phyloP scores from a whole-genome alignment of 352 stramenopile genomes.

The Phytophthora megakarya region DNA sequence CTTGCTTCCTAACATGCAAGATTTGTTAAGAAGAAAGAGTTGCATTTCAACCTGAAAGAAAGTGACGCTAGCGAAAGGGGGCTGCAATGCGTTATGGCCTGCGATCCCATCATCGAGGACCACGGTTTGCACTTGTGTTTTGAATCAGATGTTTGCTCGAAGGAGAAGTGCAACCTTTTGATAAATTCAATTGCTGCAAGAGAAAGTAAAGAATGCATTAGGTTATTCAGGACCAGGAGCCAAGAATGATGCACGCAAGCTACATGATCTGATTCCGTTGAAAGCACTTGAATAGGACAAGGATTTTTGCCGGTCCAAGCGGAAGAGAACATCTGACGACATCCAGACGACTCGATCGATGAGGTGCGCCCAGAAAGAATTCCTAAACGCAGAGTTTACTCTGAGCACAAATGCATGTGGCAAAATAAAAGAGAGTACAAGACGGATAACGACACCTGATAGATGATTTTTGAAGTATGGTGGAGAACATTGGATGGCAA shows the following conservation, averaged over 20 bases:
- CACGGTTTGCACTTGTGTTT: constrained; percentile 14
- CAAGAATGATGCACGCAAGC: constrained; percentile 1
- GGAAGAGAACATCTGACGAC: background rate
- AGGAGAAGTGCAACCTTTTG: constrained; percentile 14
- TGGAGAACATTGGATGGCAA: background rate
- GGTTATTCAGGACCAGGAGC: background rate
- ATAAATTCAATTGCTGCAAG: constrained; percentile 5
- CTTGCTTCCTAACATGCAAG: constrained; percentile 16
- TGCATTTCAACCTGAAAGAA: constrained; percentile 20
- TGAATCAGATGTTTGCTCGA: background rate
- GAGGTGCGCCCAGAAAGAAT: background rate
- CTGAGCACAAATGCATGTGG: background rate
- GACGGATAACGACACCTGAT: background rate
- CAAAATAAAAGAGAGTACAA: background rate
- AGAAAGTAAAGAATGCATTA: constrained; percentile 9
- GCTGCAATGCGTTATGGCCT: constrained; percentile 16
- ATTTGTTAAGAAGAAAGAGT: constrained; percentile 16
- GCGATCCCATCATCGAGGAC: constrained; percentile 12
- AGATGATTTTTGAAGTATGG: constrained; percentile 14
- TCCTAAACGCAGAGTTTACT: background rate
- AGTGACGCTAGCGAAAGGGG: constrained; percentile 14
- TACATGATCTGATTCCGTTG: background rate
- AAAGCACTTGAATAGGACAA: constrained; percentile 8
- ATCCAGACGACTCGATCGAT: background rate
- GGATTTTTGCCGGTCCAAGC: constrained; percentile 13